Conservation (phyloP, 306 rosid species). For the Aeschynomene evenia region DNA sequence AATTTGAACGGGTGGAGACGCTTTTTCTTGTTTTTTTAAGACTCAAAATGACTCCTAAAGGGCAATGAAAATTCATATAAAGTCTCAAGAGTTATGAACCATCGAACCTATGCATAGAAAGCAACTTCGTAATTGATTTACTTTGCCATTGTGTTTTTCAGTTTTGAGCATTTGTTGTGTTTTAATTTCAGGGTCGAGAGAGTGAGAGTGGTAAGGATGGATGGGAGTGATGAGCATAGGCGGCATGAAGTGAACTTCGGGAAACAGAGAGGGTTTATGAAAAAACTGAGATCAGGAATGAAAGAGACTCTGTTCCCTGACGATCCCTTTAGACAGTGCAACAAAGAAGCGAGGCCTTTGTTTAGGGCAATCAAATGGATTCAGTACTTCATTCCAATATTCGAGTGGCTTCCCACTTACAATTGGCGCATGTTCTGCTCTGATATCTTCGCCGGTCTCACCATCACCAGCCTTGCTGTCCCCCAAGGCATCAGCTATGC, state of each 20-base stretch:
- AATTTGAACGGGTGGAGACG: not conserved
- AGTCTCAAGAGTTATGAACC: not conserved
- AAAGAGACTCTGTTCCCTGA: constrained; percentile 52
- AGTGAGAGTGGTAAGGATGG: not conserved
- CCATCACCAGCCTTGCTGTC: constrained; percentile 68
- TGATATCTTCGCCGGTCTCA: constrained; percentile 66
- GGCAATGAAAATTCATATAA: not conserved
- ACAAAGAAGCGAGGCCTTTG: not conserved
- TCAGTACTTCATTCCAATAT: constrained; percentile 52
- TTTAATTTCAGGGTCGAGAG: not conserved
- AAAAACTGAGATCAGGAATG: constrained; percentile 36
- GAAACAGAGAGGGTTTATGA: constrained; percentile 37
- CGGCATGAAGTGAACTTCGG: constrained; percentile 38
- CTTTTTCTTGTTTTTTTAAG: not conserved
- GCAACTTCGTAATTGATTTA: not conserved
- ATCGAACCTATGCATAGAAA: too few species aligned
- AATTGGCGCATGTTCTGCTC: constrained; percentile 26
- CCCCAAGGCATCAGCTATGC: constrained; percentile 77
- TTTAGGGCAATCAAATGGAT: constrained; percentile 29
- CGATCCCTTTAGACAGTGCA: constrained; percentile 50
- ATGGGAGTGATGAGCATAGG: not conserved
- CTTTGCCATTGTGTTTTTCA: too few species aligned
- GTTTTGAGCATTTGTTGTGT: not conserved
- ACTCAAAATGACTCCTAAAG: not conserved
- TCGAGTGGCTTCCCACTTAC: constrained; percentile 61